Percentiles rank a stretch among this genome's conserved stretches.
Evolutionary conservation across 352 stramenopile genomes (phyloP).

Genomic region (Globisporangium abappressorium): DNA sequence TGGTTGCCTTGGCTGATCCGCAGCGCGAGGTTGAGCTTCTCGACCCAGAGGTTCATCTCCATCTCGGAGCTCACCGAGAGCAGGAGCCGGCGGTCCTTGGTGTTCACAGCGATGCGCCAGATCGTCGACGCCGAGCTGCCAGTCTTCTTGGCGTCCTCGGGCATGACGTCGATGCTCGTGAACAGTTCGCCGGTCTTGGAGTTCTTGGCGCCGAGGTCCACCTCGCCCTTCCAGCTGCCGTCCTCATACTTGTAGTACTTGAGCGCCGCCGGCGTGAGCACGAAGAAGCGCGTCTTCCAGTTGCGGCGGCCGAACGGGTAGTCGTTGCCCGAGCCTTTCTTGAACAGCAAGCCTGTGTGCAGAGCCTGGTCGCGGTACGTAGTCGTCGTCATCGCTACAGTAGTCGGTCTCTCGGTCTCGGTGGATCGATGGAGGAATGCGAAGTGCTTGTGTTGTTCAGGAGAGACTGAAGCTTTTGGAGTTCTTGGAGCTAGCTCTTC

Average conservation of each 20-base stretch:
- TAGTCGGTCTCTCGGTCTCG: not conserved
- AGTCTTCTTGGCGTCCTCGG: conserved; percentile 40
- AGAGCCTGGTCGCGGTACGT: conserved; percentile 10
- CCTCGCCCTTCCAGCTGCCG: conserved; percentile 31
- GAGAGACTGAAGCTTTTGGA: too few relatives aligned
- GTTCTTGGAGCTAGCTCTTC: too few relatives aligned
- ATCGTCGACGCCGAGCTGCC: conserved; percentile 43
- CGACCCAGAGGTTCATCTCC: conserved; percentile 51
- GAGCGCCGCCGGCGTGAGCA: conserved; percentile 33
- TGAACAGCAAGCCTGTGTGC: conserved; percentile 45
- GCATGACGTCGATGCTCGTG: conserved; percentile 42
- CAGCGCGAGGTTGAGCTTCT: conserved; percentile 33
- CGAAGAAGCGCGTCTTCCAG: conserved; percentile 56
- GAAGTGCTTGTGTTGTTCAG: too few relatives aligned
- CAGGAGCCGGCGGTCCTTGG: conserved; percentile 28
- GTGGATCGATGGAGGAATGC: not conserved
- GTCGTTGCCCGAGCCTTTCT: conserved; percentile 41
- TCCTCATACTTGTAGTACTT: conserved; percentile 36
- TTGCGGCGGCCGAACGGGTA: conserved; percentile 39
- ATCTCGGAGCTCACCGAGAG: conserved; percentile 33
- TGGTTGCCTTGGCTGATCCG: conserved; percentile 13
- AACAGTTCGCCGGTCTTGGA: not conserved
- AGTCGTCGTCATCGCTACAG: not conserved
- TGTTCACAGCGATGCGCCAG: conserved; percentile 46
- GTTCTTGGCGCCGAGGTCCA: conserved; percentile 26